Evolutionary conservation across 345 rosid species (phyloP), one percentile per base, ranked within the genome.

Genomic region (Streptanthus diversifolius): DNA sequence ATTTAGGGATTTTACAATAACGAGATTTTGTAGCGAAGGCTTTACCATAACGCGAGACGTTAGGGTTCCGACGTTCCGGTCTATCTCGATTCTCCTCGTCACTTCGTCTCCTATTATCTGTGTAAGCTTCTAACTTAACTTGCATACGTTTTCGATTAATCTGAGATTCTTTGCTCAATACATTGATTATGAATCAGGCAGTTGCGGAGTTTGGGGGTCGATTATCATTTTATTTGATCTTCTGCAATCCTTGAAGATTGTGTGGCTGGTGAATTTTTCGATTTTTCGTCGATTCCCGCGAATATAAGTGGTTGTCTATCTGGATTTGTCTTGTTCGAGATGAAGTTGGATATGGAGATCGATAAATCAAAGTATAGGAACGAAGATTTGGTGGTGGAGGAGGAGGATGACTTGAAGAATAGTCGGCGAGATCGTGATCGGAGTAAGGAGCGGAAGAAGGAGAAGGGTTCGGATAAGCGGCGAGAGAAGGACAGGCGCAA

Each of bases 401-500:
- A 59, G 21, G 73, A 72, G 8, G 70, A 73, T 68, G 93, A 82
- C 76, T 80, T 80, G 13, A 88, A 87, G 76, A 80, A 80, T 75
- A 87, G 66, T 55, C 84, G 77, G 30, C 87, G 84, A 22, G 83
- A 81, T 51, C 79, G 80, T 15, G 86, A 79, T 63, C 73, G 77
- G 44, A 85, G 83, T 48, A 78, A 74, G 68, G 90, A 84, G 62
- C 75, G 78, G 35, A 89, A 84, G 29, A 84, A 81, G 83, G 91
- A 84, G 49, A 83, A 77, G 54, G 80, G 67, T 40, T 71, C 75
- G 24, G 87, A 84, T 67, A 84, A 82, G 78, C 72, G 80, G 7
- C 68, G 80, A 8, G 84, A 54, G 13, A 73, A 69, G 73, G 79
- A 73, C 8, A 77, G 41, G 9, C 67, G 71, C 1, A 71, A 54